Evolutionary conservation across 768 basidiomycete species (phyloP).

Genomic region (Calocybe cyanea): DNA sequence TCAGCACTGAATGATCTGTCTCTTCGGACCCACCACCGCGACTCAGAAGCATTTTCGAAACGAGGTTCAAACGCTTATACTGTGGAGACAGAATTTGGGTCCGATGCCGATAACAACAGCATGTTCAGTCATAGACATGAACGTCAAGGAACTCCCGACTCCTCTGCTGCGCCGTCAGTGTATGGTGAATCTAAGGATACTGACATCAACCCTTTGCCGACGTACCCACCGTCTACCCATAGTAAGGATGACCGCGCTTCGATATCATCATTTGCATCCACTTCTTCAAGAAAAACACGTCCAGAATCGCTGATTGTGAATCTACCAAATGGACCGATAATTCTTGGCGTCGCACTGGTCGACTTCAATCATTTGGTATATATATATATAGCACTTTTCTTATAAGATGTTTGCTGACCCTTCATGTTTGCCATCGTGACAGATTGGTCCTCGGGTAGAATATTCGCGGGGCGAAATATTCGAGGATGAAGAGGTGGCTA

Average conservation of each 20-base stretch:
- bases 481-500: constrained; percentile 79
- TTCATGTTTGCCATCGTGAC: no score
- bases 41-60: constrained; percentile 28
- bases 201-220: constrained; percentile 31
- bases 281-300: constrained; percentile 64
- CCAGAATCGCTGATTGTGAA: constrained; percentile 77
- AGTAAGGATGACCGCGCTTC: constrained; percentile 48
- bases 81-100: constrained; percentile 50
- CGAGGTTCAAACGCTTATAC: constrained; percentile 45
- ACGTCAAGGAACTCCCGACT: constrained; percentile 44
- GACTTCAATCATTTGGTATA: constrained; percentile 92
- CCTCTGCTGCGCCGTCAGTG: constrained; percentile 48
- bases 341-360: constrained; percentile 87
- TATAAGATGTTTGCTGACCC: no score
- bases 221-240: constrained; percentile 57
- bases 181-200: constrained; percentile 33
- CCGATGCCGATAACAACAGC: constrained; percentile 51
- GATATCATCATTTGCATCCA: constrained; percentile 60
- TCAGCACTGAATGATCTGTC: constrained; percentile 23
- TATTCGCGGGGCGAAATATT: constrained; percentile 75
- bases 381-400: no score
- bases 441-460: constrained; percentile 94
- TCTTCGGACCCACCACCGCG: constrained; percentile 12
- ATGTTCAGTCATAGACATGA: constrained; percentile 40
- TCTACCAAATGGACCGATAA: constrained; percentile 53